phyloP scores from a whole-genome alignment of 495 filamentous ascomycete genomes.

The Penicilliopsis zonata region DNA sequence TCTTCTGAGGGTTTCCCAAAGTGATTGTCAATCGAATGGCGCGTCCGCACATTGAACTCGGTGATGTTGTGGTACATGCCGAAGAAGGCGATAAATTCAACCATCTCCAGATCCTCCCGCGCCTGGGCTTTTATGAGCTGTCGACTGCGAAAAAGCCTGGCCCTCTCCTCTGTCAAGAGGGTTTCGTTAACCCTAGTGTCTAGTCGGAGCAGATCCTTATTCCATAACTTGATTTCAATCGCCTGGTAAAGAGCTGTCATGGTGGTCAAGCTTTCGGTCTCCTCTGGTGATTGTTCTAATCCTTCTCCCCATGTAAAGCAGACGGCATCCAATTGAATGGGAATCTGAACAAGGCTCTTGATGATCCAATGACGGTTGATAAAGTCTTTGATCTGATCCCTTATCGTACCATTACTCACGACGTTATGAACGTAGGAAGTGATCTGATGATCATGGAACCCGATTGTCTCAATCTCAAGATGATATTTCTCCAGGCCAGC shows the following conservation, averaged over 20 bases:
- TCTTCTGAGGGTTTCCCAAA: slow-evolving; percentile 7
- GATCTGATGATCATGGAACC: slow-evolving; percentile 1
- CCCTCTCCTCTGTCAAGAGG: too few species aligned
- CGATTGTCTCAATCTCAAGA: slow-evolving; percentile 3
- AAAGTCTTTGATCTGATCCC: slow-evolving; percentile 17
- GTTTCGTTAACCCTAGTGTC: too few species aligned
- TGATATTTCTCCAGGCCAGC: background rate
- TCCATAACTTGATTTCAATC: slow-evolving; percentile 25
- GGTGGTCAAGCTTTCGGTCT: slow-evolving; percentile 11
- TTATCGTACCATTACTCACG: slow-evolving; percentile 15
- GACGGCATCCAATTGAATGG: slow-evolving; percentile 35
- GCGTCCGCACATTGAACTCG: slow-evolving; percentile 16
- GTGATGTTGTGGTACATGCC: slow-evolving; percentile 22
- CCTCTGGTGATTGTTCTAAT: too few species aligned
- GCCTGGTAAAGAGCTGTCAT: slow-evolving; percentile 32
- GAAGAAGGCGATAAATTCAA: slow-evolving; percentile 26
- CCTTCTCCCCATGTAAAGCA: slow-evolving; percentile 24
- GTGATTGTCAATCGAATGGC: slow-evolving; percentile 10
- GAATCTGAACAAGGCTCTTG: slow-evolving; percentile 28
- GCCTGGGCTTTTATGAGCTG: too few species aligned
- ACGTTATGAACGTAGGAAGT: slow-evolving; percentile 12
- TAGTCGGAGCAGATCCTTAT: slow-evolving; percentile 24
- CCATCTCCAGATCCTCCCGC: slow-evolving; percentile 12
- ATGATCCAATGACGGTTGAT: slow-evolving; percentile 20
- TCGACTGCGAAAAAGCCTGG: too few species aligned